Conservation (phyloP, 78 protist genomes). For the Dictyostelium brefeldianum region DNA sequence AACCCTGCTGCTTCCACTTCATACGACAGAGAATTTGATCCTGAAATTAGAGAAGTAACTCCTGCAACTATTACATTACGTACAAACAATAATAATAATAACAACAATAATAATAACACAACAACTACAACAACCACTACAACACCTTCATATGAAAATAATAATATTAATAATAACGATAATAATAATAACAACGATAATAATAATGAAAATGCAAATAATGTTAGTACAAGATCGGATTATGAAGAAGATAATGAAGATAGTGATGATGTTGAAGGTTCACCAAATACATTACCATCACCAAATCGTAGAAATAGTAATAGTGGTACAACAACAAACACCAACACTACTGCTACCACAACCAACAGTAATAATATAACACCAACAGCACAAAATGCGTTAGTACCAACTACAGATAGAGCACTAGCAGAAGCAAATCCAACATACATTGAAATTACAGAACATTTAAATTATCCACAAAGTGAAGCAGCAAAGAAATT, state of each 20-base stretch:
- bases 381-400: conserved; percentile 7
- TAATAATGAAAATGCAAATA: not conserved
- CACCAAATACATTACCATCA: not conserved
- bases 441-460: conserved; percentile 85
- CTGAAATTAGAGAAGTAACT: conserved; percentile 61
- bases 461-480: conserved; percentile 81
- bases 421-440: not conserved
- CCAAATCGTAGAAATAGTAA: not conserved
- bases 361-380: not conserved
- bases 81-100: not conserved
- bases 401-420: conserved; percentile 12
- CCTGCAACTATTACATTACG: conserved; percentile 32
- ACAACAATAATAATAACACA: not conserved
- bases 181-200: not conserved
- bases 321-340: not conserved
- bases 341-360: not conserved
- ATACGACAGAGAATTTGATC: not conserved
- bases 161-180: not conserved
- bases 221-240: not conserved
- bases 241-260: not conserved
- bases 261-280: not conserved
- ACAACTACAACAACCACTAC: too few species aligned
- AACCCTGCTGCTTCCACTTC: not conserved
- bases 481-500: conserved; percentile 83
- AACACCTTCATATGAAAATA: not conserved